phyloP scores from a whole-genome alignment of 1,139 yeast genomes.

The Yamadazyma conglobata region DNA sequence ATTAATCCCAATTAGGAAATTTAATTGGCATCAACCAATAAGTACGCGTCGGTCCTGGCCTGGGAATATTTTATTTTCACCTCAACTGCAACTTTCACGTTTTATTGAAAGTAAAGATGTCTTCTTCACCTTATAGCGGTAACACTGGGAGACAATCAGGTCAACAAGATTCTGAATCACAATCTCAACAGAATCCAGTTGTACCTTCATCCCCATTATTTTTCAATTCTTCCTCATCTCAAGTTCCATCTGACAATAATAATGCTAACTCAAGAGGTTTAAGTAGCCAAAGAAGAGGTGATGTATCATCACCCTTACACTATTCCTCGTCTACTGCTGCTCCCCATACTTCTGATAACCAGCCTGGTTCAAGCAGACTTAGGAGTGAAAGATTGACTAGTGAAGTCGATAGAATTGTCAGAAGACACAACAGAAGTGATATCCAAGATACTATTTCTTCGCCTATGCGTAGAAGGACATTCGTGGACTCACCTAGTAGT shows the following conservation, averaged over 20 bases:
- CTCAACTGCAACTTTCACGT: no score
- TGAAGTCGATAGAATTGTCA: slow-evolving; percentile 42
- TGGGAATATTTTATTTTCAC: no score
- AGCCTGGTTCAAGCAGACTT: slow-evolving; percentile 17
- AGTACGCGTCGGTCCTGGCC: slow-evolving; percentile 17
- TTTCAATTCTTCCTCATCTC: slow-evolving; percentile 53
- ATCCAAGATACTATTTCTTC: slow-evolving; percentile 41
- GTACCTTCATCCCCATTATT: slow-evolving; percentile 69
- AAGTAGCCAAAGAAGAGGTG: slow-evolving; percentile 19
- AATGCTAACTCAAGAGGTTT: slow-evolving; percentile 15
- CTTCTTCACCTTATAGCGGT: slow-evolving; percentile 29
- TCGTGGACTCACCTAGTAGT: slow-evolving; percentile 18
- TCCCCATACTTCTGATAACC: slow-evolving; percentile 34
- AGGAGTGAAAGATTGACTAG: slow-evolving; percentile 35
- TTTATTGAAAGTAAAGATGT: no score
- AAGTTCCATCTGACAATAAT: slow-evolving; percentile 35
- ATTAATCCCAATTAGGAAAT: slow-evolving; percentile 24
- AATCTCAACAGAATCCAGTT: slow-evolving; percentile 32
- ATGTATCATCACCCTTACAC: slow-evolving; percentile 45
- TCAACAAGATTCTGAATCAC: slow-evolving; percentile 29
- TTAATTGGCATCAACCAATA: no score
- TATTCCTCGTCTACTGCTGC: slow-evolving; percentile 43
- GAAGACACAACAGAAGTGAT: slow-evolving; percentile 43
- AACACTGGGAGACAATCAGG: slow-evolving; percentile 23
- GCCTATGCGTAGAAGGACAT: slow-evolving; percentile 38